A percentile compares a stretch with the other conserved stretches of the same genome.
Evolutionary conservation across 345 rosid genomes (phyloP).

Genomic region (Physaria fendleri): DNA sequence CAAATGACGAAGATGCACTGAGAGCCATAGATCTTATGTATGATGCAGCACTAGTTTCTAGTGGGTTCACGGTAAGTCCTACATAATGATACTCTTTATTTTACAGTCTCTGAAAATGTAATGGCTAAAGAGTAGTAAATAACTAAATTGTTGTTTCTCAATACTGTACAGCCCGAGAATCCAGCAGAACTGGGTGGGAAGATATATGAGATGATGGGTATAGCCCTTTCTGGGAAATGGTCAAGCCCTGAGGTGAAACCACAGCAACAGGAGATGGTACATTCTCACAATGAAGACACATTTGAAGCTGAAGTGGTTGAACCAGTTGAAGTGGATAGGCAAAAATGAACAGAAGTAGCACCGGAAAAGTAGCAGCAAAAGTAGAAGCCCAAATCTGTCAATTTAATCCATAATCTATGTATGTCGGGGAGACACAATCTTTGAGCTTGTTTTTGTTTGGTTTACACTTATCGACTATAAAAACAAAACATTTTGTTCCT

Average conservation of each 20-base stretch:
- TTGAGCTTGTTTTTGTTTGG: too few species aligned
- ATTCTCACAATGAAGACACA: constrained; percentile 30
- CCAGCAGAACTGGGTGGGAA: constrained; percentile 93
- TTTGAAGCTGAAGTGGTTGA: constrained; percentile 85
- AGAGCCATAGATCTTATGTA: constrained; percentile 84
- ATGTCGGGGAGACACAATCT: too few species aligned
- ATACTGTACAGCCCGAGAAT: constrained; percentile 72
- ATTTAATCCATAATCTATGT: too few species aligned
- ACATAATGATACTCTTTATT: too few species aligned
- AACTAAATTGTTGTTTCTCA: not conserved
- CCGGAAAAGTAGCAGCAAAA: too few species aligned
- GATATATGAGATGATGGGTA: constrained; percentile 95
- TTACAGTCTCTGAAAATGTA: not conserved
- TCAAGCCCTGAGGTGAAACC: constrained; percentile 33
- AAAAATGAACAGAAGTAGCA: too few species aligned
- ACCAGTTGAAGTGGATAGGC: constrained; percentile 51
- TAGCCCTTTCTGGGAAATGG: constrained; percentile 85
- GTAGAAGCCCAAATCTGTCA: too few species aligned
- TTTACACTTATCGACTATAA: too few species aligned
- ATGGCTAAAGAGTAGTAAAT: not conserved
- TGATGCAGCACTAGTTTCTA: constrained; percentile 86
- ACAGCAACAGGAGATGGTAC: constrained; percentile 22
- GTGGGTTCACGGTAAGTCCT: constrained; percentile 83
- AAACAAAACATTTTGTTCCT: too few species aligned
- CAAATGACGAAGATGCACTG: constrained; percentile 72